A percentile compares a stretch with the other conserved stretches of the same genome.
Evolutionary conservation across 106 monocot genomes (phyloP).

Genomic region (Hemerocallis citrina): DNA sequence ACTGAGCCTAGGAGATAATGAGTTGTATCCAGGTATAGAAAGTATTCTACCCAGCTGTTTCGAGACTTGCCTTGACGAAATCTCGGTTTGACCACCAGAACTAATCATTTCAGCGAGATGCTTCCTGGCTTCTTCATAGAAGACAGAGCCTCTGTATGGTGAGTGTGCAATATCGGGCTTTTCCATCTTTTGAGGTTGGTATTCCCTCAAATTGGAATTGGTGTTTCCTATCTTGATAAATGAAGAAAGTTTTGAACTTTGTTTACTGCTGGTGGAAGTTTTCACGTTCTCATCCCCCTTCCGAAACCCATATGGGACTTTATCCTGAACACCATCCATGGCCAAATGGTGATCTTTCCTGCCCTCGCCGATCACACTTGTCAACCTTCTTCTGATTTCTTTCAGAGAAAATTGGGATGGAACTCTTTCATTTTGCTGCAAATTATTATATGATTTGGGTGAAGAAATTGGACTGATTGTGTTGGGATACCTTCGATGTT

Average conservation of each 20-base stretch:
- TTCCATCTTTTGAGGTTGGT: not conserved
- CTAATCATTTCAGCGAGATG: slow-evolving; percentile 48
- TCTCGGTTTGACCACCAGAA: slow-evolving; percentile 4
- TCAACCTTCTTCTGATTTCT: slow-evolving; percentile 41
- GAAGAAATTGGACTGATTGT: slow-evolving; percentile 5
- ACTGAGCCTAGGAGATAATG: slow-evolving; percentile 30
- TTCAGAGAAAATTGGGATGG: slow-evolving; percentile 37
- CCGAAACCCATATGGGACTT: slow-evolving; percentile 22
- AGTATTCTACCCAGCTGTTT: slow-evolving; percentile 55
- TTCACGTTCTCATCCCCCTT: not conserved
- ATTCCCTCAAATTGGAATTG: slow-evolving; percentile 3
- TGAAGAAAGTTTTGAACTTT: not conserved
- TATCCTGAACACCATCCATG: slow-evolving; percentile 35
- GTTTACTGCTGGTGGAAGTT: not conserved
- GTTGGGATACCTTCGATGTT: slow-evolving; percentile 3
- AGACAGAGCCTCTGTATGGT: slow-evolving; percentile 8
- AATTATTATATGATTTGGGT: slow-evolving; percentile 5
- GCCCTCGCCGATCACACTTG: slow-evolving; percentile 24
- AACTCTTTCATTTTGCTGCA: slow-evolving; percentile 6
- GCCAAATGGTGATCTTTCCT: slow-evolving; percentile 22
- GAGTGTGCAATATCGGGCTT: not conserved
- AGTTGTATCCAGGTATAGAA: slow-evolving; percentile 29
- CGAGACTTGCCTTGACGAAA: slow-evolving; percentile 13
- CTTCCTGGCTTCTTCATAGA: slow-evolving; percentile 59
- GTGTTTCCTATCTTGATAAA: slow-evolving; percentile 6